Evolutionary conservation across 2,329 filamentous ascomycete genomes (phyloP).

Genomic region (Colletotrichum somersetense): DNA sequence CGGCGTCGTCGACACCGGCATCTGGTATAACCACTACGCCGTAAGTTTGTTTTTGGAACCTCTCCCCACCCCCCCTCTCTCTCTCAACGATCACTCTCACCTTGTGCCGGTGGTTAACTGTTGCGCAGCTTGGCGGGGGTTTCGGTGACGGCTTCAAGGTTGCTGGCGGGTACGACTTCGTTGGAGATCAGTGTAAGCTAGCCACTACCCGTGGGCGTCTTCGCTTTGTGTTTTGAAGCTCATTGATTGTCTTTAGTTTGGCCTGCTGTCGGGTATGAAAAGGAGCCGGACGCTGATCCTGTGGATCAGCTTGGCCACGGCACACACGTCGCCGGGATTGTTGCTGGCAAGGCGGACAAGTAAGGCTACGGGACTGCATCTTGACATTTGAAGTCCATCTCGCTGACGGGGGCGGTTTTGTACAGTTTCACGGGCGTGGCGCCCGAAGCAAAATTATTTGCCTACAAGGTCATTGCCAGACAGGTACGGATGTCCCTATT

Average conservation of each 20-base stretch:
- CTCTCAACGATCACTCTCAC: too few species aligned
- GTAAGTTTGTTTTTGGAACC: slow-evolving; percentile 43
- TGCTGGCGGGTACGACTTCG: slow-evolving; percentile 45
- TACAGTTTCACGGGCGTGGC: slow-evolving; percentile 46
- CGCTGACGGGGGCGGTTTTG: not conserved
- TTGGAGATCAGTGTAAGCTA: slow-evolving; percentile 43
- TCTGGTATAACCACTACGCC: slow-evolving; percentile 56
- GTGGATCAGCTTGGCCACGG: slow-evolving; percentile 47
- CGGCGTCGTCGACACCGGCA: slow-evolving; percentile 56
- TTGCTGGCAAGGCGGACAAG: slow-evolving; percentile 46
- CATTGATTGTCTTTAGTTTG: not conserved
- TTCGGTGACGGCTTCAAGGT: slow-evolving; percentile 43
- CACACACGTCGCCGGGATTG: slow-evolving; percentile 50
- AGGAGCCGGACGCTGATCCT: slow-evolving; percentile 51
- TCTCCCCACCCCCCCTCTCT: too few species aligned
- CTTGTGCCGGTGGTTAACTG: not conserved
- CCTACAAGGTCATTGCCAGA: slow-evolving; percentile 48
- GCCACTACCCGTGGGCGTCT: not conserved
- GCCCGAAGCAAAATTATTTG: slow-evolving; percentile 47
- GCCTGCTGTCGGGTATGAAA: slow-evolving; percentile 37
- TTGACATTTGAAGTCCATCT: too few species aligned
- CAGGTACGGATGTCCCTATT: not conserved
- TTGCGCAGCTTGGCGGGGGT: slow-evolving; percentile 30
- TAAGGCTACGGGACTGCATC: not conserved
- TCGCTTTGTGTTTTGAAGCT: not conserved